Percentiles rank a stretch among this genome's conserved stretches.
Evolutionary conservation across 352 stramenopile species (phyloP).

Genomic region (Aphanomyces invadans): DNA sequence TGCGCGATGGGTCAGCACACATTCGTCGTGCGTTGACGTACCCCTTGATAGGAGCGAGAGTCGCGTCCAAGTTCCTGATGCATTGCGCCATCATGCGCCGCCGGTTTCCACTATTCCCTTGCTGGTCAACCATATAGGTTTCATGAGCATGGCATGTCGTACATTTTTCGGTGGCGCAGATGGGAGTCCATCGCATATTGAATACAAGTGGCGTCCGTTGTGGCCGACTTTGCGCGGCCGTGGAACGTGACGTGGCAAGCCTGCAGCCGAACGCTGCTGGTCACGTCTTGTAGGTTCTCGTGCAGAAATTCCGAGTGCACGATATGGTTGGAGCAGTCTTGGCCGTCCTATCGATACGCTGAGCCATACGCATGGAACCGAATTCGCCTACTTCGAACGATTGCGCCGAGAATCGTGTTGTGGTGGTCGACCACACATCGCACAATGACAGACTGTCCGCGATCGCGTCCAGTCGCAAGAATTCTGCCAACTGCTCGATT

Average conservation of each 20-base stretch:
- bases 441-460: not conserved
- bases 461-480: not conserved
- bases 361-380: too few species aligned
- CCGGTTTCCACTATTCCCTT: not conserved
- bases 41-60: slow-evolving; percentile 1
- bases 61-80: not conserved
- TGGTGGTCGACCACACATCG: not conserved
- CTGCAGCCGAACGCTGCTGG: not conserved
- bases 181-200: not conserved
- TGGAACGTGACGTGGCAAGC: slow-evolving; percentile 2
- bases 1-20: not conserved
- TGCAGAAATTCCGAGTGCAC: not conserved
- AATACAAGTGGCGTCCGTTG: not conserved
- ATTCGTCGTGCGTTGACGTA: not conserved
- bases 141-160: too few species aligned
- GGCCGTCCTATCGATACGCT: too few species aligned
- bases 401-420: too few species aligned
- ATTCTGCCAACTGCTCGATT: not conserved
- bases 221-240: not conserved
- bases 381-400: too few species aligned
- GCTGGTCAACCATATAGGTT: not conserved
- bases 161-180: not conserved
- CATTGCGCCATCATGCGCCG: not conserved
- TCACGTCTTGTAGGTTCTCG: not conserved
- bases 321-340: too few species aligned